Conservation (phyloP, 305 asterid genomes). For the Plantago lanceolata region DNA sequence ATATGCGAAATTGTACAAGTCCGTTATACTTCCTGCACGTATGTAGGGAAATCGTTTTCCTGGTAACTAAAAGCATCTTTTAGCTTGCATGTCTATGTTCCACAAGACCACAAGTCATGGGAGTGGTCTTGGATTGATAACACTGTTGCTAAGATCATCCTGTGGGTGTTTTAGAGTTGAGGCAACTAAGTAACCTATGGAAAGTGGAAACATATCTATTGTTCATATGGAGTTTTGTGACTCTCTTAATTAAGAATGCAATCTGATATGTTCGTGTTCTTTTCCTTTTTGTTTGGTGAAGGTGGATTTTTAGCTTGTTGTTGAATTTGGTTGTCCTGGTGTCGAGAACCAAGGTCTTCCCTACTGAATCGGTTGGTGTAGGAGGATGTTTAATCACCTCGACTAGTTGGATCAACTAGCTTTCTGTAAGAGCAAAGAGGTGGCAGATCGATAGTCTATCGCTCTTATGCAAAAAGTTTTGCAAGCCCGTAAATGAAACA, state of each 20-base stretch:
- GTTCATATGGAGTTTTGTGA: not conserved
- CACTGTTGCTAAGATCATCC: not conserved
- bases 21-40: not conserved
- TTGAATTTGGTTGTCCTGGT: conserved; percentile 26
- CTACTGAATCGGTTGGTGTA: conserved; percentile 43
- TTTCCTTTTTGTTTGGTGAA: conserved; percentile 25
- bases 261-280: not conserved
- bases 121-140: no score
- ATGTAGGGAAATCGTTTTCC: not conserved
- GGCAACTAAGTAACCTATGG: not conserved
- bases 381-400: conserved; percentile 35
- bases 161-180: not conserved
- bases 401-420: conserved; percentile 27
- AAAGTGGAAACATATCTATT: not conserved
- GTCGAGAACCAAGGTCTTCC: conserved; percentile 35
- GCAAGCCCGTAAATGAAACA: not conserved
- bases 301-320: conserved; percentile 39
- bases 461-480: no score
- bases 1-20: not conserved
- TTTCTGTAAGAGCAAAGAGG: conserved; percentile 14
- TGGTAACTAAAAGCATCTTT: no score
- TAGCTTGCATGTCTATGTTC: no score
- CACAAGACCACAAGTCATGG: no score
- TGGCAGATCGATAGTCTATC: no score
- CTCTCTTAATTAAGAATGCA: not conserved